Evolutionary conservation across 2,329 filamentous ascomycete species (phyloP).

Genomic region (Clathrospora elynae): DNA sequence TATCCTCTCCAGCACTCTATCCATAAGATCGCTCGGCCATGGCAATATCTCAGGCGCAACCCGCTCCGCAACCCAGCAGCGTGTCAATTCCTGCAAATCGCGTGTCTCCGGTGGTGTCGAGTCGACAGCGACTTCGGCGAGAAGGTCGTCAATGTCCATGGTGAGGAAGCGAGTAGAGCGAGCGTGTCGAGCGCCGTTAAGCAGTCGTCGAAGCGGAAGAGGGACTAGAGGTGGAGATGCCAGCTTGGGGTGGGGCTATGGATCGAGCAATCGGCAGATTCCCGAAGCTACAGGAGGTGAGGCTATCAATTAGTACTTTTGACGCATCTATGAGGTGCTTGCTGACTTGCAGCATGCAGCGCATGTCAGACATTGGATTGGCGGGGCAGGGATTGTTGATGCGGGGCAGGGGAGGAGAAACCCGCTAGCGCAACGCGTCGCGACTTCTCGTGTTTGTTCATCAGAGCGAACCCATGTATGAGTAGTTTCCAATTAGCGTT

Average conservation of each 20-base stretch:
- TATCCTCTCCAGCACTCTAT: constrained; percentile 71
- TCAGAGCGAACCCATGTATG: too few relatives aligned
- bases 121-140: constrained; percentile 55
- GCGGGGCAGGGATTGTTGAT: constrained; percentile 12
- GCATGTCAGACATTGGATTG: constrained; percentile 9
- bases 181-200: too few relatives aligned
- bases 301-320: background rate
- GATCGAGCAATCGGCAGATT: constrained; percentile 1
- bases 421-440: constrained; percentile 16
- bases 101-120: constrained; percentile 62
- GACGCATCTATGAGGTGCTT: constrained; percentile 11
- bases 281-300: background rate
- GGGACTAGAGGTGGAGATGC: too few relatives aligned
- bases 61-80: constrained; percentile 91
- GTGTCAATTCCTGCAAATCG: constrained; percentile 87
- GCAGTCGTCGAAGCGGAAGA: too few relatives aligned
- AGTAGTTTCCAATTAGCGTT: too few relatives aligned
- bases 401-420: constrained; percentile 22
- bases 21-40: constrained; percentile 77
- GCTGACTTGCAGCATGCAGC: constrained; percentile 17
- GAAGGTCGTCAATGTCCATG: constrained; percentile 59
- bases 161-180: background rate
- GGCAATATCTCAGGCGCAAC: constrained; percentile 86
- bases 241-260: background rate
- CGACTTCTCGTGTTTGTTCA: constrained; percentile 14